Evolutionary conservation across 2,329 filamentous ascomycete genomes (phyloP), one percentile per base, ranked within the genome.

Genomic region (Alternaria consortialis): DNA sequence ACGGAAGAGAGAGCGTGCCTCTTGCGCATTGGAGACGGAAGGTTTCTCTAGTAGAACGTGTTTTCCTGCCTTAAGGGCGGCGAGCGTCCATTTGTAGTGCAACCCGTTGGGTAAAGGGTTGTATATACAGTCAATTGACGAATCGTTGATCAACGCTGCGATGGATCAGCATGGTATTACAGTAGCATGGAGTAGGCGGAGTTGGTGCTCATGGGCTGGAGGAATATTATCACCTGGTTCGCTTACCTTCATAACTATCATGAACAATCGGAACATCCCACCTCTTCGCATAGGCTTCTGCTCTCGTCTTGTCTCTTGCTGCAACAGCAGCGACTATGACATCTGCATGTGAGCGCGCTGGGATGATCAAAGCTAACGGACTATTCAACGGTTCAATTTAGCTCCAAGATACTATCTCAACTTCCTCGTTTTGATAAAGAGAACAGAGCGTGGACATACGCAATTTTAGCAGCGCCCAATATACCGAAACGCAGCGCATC

Each of bases 251-350:
- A 63, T 88, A 88, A 52, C 77, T 76, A 55, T 79, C 73, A 65
- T 82, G 78, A 7, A 85, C 83, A 29, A 84, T 79, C 0, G 82
- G 83, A 47, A 88, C 85, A 8, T 76, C 76, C 69, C 87, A 76
- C 60, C 82, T 84, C 64, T 82, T 83, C 2, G 85, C 85, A 72
- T 80, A 87, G 0, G 75, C 78, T 51, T 80, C 73, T 0, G 86
- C 86, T 52, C 78, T 83, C 5, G 70, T 72, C 32, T 67, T 75
- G 69, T 86, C 82, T 5, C 86, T 79, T 3, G 85, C 84, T 3
- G 86, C 84, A 1, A 88, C 80, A 5, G 82, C 83, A 8, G 82
- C 79, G 12, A 88, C 61, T 12, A 86, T 77, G 13, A 87, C 83
- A 39, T 86, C 84, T 0, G 85, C 77, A 65, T 88, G 86, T 3